Percentiles rank a stretch among this genome's conserved stretches.
These are phyloP conservation scores for Penicillium aurantiogriseum DNA, from an alignment of 2,329 filamentous ascomycete genomes.

Conservation along the genomic window DNA sequence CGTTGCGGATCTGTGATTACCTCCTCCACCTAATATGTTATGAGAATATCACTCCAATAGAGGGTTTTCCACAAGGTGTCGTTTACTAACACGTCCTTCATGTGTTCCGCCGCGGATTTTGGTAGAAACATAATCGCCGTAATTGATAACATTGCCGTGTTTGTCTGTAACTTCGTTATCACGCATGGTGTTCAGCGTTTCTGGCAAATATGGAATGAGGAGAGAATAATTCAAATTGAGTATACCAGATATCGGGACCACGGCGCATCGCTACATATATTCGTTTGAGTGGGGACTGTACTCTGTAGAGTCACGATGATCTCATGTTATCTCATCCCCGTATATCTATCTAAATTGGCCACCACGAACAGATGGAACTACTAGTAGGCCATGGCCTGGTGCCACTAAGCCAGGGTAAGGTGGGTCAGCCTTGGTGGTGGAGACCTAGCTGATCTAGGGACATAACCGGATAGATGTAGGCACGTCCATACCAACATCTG, in stretches of 20 bases:
- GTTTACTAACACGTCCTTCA: background rate
- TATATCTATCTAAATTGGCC: background rate
- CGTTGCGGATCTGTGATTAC: background rate
- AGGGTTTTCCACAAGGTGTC: background rate
- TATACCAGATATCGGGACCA: background rate
- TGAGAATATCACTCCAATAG: background rate
- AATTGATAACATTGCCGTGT: background rate
- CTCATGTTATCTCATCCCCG: background rate
- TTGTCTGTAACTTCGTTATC: background rate
- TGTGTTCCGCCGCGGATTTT: background rate
- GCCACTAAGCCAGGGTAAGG: background rate
- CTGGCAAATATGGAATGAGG: background rate
- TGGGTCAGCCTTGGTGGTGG: background rate
- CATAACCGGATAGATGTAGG: too few species aligned
- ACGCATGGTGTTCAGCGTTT: background rate
- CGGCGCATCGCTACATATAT: background rate
- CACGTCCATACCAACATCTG: too few species aligned
- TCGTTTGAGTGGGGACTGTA: background rate
- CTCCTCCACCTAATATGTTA: background rate
- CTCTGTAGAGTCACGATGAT: background rate
- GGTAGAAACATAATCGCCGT: background rate
- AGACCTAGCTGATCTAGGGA: background rate
- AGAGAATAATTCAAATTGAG: background rate
- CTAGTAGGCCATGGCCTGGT: background rate
- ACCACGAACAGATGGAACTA: background rate